Evolutionary conservation across 2,329 filamentous ascomycete genomes (phyloP), one percentile per base, ranked within the genome.

Genomic region (Fusarium duplospermum): DNA sequence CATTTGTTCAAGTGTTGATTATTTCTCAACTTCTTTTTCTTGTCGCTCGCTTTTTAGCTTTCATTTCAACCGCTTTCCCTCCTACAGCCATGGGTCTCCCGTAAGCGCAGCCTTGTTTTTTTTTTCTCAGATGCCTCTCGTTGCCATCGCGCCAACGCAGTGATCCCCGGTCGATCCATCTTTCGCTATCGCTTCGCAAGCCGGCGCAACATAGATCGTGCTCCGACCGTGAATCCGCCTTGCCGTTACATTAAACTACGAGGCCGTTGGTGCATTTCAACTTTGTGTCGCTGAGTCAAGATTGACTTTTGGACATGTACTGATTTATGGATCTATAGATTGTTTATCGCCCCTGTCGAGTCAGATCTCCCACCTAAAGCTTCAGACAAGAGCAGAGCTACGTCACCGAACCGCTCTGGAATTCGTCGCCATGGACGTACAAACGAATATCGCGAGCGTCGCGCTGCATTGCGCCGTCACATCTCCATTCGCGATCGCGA

Each of bases 331-430:
- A 52, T 47, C 52, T 62, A 65, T 70, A 88, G 86, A 71, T 80
- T 87, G 35, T 88, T 86, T 71, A 77, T 86, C 62, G 84, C 85
- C 40, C 85, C 84, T 36, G 82, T 86, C 72, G 83, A 86, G 73
- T 85, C 85, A 57, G 84, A 86, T 69, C 64, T 86, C 52, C 75
- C 80, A 16, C 74, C 79, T 56, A 85, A 85, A 71, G 62, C 81
- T 36, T 71, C 81, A 29, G 74, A 76, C 40, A 85, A 82, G 67
- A 69, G 45, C 60, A 60, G 73, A 47, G 65, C 74, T 20, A 71
- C 79, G 7, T 82, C 82, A 27, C 79, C 80, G 42, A 74, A 80
- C 52, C 84, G 84, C 58, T 83, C 85, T 13, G 77, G 81, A n/a
- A 86, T 86, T 42, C 82, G 85, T 58, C 84, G 84, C 64, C 61